These are phyloP conservation scores for Penicillium verhagenii DNA, from an alignment of 495 filamentous ascomycete species.

Conservation along the genomic window DNA sequence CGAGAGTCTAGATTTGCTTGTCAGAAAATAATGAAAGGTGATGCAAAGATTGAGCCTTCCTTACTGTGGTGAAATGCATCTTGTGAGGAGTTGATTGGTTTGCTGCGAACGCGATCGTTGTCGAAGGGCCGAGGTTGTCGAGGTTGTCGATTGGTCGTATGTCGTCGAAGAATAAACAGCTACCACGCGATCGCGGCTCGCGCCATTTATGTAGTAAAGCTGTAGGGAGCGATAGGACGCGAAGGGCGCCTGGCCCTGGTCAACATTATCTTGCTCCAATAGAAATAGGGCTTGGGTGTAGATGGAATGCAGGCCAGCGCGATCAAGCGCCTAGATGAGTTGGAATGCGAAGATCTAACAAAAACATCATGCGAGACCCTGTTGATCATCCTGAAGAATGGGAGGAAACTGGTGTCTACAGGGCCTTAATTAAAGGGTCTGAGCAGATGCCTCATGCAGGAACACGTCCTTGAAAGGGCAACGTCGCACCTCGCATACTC, in stretches of 20 bases:
- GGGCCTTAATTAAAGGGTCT: conserved; percentile 2
- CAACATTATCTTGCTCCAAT: background rate
- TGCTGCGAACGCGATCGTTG: background rate
- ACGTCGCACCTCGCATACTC: conserved; percentile 13
- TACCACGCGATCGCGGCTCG: background rate
- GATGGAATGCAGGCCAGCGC: background rate
- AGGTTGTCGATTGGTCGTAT: conserved; percentile 1
- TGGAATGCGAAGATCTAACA: background rate
- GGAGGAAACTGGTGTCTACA: background rate
- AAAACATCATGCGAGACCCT: background rate
- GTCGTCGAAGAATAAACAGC: background rate
- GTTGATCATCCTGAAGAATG: conserved; percentile 6
- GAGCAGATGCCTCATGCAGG: background rate
- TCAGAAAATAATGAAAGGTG: conserved; percentile 4
- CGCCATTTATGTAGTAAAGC: conserved; percentile 3
- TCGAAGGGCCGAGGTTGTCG: background rate
- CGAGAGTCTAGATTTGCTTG: conserved; percentile 14
- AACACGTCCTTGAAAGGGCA: conserved; percentile 6
- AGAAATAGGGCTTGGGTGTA: background rate
- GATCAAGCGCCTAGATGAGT: background rate
- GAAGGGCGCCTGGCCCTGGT: background rate
- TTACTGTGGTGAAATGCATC: conserved; percentile 8
- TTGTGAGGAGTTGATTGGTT: background rate
- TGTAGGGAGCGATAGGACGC: background rate
- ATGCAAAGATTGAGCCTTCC: conserved; percentile 20